Evolutionary conservation across 441 rosid species (phyloP), one percentile per base, ranked within the genome.

Genomic region (Pelargonium citronellum): DNA sequence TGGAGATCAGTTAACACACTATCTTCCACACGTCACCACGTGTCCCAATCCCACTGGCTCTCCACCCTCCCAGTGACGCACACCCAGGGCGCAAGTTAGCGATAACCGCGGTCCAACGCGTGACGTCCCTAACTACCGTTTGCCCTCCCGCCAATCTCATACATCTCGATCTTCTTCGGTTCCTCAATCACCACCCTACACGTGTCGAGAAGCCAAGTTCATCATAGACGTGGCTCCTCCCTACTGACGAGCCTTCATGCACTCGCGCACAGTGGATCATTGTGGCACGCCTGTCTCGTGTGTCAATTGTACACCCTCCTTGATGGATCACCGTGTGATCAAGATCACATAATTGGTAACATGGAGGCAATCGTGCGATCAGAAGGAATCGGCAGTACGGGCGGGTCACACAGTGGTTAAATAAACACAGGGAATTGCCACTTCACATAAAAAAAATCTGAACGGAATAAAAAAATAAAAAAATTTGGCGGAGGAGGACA

Each of bases 81-180:
- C 60, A 53, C 20, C n/a, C 19, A 9, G 43, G 19, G 43, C 39
- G 66, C 43, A 24, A 12, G 66, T 63, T 63, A 63, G 66, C 66
- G 19, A 4, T 0, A 63, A 13, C 66, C 44, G 66, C 44, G 66
- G 43, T 30, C 44, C 43, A 22, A 10, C 19, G 67, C 44, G 67
- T 64, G 67, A 34, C 67, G 67, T 34, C 67, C 67, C 44, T 64
- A 64, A 64, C 66, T 13, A 63, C 44, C 44, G 66, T 63, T 63
- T 6, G 19, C 24, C 64, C 24, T 37, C 66, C 41, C 66, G 44
- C 41, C 44, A 63, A 64, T 64, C 67, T n/a, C 19, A 8, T 22
- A 12, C 66, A 10, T 27, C 64, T 60, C 60, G 39, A 34, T 0
- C 39, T 34, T 16, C 61, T 17, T 7, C 17, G 12, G 1, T 27